Conservation (phyloP, 2,329 filamentous ascomycete species). For the Verticillium nubilum region DNA sequence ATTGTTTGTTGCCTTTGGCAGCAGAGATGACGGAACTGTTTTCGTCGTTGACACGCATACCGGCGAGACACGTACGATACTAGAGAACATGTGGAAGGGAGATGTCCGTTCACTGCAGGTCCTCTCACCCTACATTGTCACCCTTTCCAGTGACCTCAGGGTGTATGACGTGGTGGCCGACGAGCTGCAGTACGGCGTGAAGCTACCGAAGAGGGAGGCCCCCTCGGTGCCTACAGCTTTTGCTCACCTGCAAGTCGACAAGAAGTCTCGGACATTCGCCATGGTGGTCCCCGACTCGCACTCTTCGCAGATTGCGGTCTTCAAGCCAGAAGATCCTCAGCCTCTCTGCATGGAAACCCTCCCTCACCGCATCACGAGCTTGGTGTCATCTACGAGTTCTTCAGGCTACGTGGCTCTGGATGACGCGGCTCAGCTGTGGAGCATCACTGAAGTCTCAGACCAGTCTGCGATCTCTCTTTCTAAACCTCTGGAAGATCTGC, state of each 20-base stretch:
- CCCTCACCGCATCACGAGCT: constrained; percentile 55
- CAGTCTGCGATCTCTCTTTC: constrained; percentile 45
- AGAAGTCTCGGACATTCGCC: constrained; percentile 59
- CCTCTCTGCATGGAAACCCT: constrained; percentile 54
- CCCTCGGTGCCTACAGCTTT: constrained; percentile 20
- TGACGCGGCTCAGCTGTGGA: constrained; percentile 67
- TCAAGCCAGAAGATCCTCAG: constrained; percentile 53
- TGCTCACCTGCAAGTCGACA: constrained; percentile 68
- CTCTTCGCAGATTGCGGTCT: constrained; percentile 58
- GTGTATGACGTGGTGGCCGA: constrained; percentile 85
- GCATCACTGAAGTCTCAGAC: constrained; percentile 53
- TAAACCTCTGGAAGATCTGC: constrained; percentile 49
- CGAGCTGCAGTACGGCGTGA: constrained; percentile 61
- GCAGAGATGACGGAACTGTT: constrained; percentile 53
- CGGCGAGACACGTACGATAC: constrained; percentile 60
- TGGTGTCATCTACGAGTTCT: constrained; percentile 58
- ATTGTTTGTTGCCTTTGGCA: constrained; percentile 62
- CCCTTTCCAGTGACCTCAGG: constrained; percentile 66
- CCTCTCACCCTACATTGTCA: constrained; percentile 67
- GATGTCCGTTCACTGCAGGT: constrained; percentile 64
- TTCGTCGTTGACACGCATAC: constrained; percentile 71
- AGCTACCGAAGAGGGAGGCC: constrained; percentile 37
- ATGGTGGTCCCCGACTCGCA: constrained; percentile 46
- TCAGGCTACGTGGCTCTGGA: constrained; percentile 74
- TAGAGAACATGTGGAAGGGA: constrained; percentile 62